Percentiles rank a stretch among this genome's conserved stretches.
Evolutionary conservation across 2,329 filamentous ascomycete genomes (phyloP).

Genomic region (Didymella glomerata): DNA sequence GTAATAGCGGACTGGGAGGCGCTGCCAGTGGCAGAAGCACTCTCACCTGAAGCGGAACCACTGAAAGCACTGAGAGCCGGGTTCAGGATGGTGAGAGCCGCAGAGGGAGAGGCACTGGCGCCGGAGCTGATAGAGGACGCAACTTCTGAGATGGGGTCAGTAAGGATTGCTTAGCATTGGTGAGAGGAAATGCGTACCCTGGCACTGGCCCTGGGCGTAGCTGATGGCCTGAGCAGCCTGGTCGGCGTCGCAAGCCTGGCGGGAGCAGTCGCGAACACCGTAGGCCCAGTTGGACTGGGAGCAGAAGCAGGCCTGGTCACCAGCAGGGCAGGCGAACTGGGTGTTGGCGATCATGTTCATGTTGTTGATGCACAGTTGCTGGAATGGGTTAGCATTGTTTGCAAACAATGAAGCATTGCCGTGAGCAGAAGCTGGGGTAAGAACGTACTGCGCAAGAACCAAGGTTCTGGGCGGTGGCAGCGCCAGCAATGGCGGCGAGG

Average conservation of each 20-base stretch:
- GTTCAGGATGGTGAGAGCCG: conserved; percentile 35
- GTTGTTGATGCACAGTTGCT: conserved; percentile 57
- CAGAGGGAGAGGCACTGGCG: conserved; percentile 21
- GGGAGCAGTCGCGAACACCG: conserved; percentile 59
- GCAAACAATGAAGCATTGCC: neutral
- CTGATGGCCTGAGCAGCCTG: conserved; percentile 43
- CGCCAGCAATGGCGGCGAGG: conserved; percentile 47
- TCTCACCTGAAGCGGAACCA: conserved; percentile 21
- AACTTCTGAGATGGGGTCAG: conserved; percentile 11
- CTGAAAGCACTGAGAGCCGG: conserved; percentile 26
- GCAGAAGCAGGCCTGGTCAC: conserved; percentile 57
- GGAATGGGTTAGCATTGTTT: conserved; percentile 22
- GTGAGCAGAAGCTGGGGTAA: neutral
- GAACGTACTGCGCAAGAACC: conserved; percentile 49
- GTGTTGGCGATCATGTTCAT: conserved; percentile 54
- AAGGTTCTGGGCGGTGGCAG: conserved; percentile 48
- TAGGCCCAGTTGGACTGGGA: conserved; percentile 55
- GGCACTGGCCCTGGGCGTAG: conserved; percentile 48
- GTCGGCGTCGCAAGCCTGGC: conserved; percentile 48
- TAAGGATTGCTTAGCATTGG: neutral
- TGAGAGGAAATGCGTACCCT: conserved; percentile 33
- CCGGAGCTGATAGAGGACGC: neutral
- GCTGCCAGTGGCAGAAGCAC: conserved; percentile 18
- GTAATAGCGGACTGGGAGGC: conserved; percentile 28
- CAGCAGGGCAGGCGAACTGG: conserved; percentile 52